Base-by-base conservation (phyloP, 306 rosid genomes). In the Mimosa pudica region DNA sequence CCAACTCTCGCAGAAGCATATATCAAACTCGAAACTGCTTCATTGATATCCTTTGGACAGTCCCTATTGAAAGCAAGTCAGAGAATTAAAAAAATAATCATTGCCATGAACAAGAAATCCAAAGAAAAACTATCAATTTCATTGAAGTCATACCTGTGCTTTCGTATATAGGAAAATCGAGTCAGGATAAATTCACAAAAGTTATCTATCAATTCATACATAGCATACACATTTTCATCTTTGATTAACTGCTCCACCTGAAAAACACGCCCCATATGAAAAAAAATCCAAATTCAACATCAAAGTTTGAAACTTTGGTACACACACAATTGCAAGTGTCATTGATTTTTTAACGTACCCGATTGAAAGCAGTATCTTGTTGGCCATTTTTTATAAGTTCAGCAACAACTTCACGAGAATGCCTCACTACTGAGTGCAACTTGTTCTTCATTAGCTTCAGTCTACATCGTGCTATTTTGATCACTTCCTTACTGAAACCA, bases 1-100 rank as follows among this genome's bases (percentile, higher is more conserved):
- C 98, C 98, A 74, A 90, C 90, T 85, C 98, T 85, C 4, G 97
- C 95, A 41, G 98, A 92, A 33, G 98, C 97, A 88, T 58, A 95
- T 76, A 92, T 87, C 48, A 95, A 92, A 77, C 88, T 92, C 14
- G 98, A 92, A 82, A 90, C 83, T 18, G 98, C 98, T 88, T 91
- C 98, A 4, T 90, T 95, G 5, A 95, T 80, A 46, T 92, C 98
- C 78, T 89, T 82, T 32, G 98, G 98, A 73, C 91, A 85, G 41
- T 85, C 88, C 90, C 90, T 87, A 44, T 20, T 13, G 64, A 47
- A 49, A 48, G 17, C 33, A 63, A 58, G 2, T 74, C 66, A 36
- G 10, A 78, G 61, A 30, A 20, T 46, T 74, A 51, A 10, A 57
- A 74, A 51, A 48, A 57, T 69, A 63, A 36, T 20, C 54, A 33